phyloP scores from a whole-genome alignment of 768 basidiomycete genomes.

The Mrakia hoshinonis region DNA sequence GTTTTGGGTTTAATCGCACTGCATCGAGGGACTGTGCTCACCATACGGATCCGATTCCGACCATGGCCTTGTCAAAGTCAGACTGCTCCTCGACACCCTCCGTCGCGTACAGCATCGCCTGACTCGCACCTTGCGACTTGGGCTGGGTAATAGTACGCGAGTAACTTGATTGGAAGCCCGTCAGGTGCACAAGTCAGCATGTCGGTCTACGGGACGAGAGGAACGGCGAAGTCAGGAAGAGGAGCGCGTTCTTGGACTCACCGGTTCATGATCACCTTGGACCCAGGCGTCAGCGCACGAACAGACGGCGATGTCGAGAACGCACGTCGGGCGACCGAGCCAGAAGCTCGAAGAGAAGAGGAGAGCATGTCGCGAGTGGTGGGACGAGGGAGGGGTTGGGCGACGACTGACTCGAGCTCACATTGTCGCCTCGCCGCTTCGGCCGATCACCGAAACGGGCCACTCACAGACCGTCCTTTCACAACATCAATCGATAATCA shows the following conservation, averaged over 20 bases:
- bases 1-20: background rate
- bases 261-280: conserved; percentile 28
- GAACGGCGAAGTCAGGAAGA: too few species aligned
- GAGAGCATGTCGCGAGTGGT: background rate
- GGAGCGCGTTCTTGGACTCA: too few species aligned
- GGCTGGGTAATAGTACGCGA: conserved; percentile 59
- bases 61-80: conserved; percentile 94
- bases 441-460: too few species aligned
- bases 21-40: conserved; percentile 42
- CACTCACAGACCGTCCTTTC: background rate
- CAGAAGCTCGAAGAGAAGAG: conserved; percentile 3
- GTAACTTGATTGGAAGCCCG: too few species aligned
- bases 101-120: conserved; percentile 99
- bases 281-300: background rate
- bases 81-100: conserved; percentile 71
- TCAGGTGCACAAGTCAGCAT: too few species aligned
- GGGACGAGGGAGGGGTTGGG: background rate
- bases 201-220: too few species aligned
- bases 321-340: conserved; percentile 1
- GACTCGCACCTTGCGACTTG: conserved; percentile 91
- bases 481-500: too few species aligned
- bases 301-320: conserved; percentile 2
- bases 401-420: background rate
- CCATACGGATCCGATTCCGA: conserved; percentile 95
- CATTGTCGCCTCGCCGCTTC: background rate